Conservation (phyloP, 1,139 yeast species). For the Magnusiomyces clavatus region DNA sequence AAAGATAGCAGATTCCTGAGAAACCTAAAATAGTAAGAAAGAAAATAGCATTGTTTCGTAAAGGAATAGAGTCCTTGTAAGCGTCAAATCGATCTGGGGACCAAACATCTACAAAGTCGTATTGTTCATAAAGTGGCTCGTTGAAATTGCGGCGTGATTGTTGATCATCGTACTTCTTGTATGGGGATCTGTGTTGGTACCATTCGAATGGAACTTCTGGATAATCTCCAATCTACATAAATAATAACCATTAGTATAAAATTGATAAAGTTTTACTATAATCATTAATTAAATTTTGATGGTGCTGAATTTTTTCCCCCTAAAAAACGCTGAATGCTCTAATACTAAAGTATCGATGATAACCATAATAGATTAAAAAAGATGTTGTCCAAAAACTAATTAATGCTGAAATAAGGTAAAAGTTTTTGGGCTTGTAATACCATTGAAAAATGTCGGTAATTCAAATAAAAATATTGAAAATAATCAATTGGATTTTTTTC, state of each 20-base stretch:
- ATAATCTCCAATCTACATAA: slow-evolving; percentile 37
- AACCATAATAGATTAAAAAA: too few species aligned
- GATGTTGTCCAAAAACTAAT: too few species aligned
- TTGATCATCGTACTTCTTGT: slow-evolving; percentile 67
- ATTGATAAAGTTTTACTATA: too few species aligned
- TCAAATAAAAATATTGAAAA: too few species aligned
- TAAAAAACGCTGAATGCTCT: too few species aligned
- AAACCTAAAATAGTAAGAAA: slow-evolving; percentile 49
- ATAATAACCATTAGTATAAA: slow-evolving; percentile 1
- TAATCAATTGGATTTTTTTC: too few species aligned
- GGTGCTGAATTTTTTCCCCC: too few species aligned
- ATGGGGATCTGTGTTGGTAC: slow-evolving; percentile 62
- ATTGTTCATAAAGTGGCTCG: slow-evolving; percentile 64
- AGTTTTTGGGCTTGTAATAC: neutral
- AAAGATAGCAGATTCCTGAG: slow-evolving; percentile 46
- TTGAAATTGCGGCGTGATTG: slow-evolving; percentile 74
- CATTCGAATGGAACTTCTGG: slow-evolving; percentile 42
- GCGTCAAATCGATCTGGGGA: slow-evolving; percentile 69
- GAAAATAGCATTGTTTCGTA: slow-evolving; percentile 44
- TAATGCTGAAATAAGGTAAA: too few species aligned
- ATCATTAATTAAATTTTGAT: too few species aligned
- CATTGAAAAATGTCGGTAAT: neutral
- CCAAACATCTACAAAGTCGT: slow-evolving; percentile 77
- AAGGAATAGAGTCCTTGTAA: slow-evolving; percentile 55
- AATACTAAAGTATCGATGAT: too few species aligned